Evolutionary conservation across 306 rosid species (phyloP), one percentile per base, ranked within the genome.

Genomic region (Pueraria montana): DNA sequence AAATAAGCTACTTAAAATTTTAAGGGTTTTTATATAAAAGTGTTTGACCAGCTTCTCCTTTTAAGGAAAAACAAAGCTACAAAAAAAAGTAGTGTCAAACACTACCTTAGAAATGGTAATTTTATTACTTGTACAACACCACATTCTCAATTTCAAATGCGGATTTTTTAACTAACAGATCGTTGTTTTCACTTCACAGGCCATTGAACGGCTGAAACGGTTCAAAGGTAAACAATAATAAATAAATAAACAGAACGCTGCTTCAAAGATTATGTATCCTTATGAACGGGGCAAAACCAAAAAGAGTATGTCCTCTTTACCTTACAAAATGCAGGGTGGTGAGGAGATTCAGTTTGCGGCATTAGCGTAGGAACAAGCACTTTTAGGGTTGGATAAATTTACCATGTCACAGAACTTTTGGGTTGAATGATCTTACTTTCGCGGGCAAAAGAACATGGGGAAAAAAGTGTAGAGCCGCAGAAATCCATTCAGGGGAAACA

Each of bases 401-500:
- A 50, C 42, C 86, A 52, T 63, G 67, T 27, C 24, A 81, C 82
- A 68, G 14, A 56, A 66, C n/a, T 18, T 63, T 61, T 24, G 48
- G 62, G 69, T 70, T 74, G 82, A 86, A 68, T 20, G 49, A 43
- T 74, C 79, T 34, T 24, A 82, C 74, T 74, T 81, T 49, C 8
- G 42, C 20, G 6, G 21, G 76, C 34, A 75, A 55, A 55, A 73
- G 49, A 80, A 71, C 56, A 34, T 14, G 49, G 72, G 61, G 79
- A 30, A 67, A 46, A 68, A 75, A 32, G 63, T n/a, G 52, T 23
- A 48, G 43, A 63, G 55, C 21, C 27, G 81, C 23, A 40, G 12
- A 38, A 82, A 24, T 45, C 32, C 72, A 76, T 62, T 74, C 64
- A 0, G 65, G 79, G 77, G 48, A 34, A 67, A 45, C 69, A 77